Conservation (phyloP, 805 yeast species). For the Myxozyma geophila region DNA sequence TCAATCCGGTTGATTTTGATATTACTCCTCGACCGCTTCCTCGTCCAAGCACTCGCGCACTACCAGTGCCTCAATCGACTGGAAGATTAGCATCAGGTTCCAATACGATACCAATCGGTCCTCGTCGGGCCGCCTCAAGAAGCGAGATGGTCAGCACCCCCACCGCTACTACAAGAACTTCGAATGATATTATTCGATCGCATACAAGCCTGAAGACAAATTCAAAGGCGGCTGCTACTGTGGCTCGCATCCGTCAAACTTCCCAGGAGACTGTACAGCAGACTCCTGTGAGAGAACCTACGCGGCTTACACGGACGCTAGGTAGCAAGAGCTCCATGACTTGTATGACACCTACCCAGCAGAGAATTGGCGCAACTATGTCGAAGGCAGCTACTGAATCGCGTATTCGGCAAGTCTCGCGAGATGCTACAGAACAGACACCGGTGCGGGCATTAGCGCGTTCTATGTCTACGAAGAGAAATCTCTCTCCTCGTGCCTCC, state of each 20-base stretch:
- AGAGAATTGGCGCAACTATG: background rate
- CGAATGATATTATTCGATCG: background rate
- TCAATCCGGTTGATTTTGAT: background rate
- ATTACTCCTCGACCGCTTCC: slow-evolving; percentile 6
- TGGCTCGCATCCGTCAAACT: background rate
- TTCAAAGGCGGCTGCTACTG: too few relatives aligned
- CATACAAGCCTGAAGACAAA: background rate
- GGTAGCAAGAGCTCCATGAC: too few relatives aligned
- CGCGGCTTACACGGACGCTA: background rate
- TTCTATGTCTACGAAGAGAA: background rate
- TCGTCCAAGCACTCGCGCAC: background rate
- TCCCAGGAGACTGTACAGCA: background rate
- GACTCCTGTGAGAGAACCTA: background rate
- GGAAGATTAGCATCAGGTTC: slow-evolving; percentile 3
- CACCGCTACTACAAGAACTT: background rate
- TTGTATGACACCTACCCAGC: background rate
- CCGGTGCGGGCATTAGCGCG: background rate
- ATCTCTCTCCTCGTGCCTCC: background rate
- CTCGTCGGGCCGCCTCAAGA: slow-evolving; percentile 11
- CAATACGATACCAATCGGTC: slow-evolving; percentile 8
- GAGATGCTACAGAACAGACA: background rate
- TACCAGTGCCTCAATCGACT: background rate
- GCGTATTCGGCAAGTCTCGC: background rate
- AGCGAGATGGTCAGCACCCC: background rate
- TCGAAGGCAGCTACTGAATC: slow-evolving; percentile 1